Evolutionary conservation across 2,329 filamentous ascomycete genomes (phyloP), one percentile per base, ranked within the genome.

Genomic region (Colletotrichum incanum): DNA sequence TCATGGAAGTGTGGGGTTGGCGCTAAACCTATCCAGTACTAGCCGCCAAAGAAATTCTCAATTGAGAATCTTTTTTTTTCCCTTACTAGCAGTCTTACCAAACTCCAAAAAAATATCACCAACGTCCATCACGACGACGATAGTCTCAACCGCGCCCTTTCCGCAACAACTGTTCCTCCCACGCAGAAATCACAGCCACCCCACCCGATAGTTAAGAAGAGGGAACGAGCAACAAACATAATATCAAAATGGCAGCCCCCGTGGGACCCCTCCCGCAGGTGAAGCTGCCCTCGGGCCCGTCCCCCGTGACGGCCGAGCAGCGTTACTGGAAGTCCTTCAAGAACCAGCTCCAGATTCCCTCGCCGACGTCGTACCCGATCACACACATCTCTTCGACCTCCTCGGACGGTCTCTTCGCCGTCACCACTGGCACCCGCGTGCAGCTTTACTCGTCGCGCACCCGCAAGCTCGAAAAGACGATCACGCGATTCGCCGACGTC

Each of bases 311-410:
- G 7, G 92, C 95, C 41, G 96, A 99, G 85, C 95, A 98, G 84
- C 90, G 92, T 76, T 98, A 98, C 87, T 99, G 97, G 97, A 93
- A 93, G 80, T 93, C 93, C 16, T 99, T 99, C 87, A 95, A 94
- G 84, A 96, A 95, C 76, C 94, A 95, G 76, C 91, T 97, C 70
- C 91, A 96, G 73, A 92, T 98, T 74, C 94, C 96, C 56, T 97
- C 96, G 74, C 95, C 95, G 75, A 94, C 96, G 75, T 94, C 94
- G 80, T 95, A 93, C 81, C 93, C 94, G 56, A 91, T 99, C 78
- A 98, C 95, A 43, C 92, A 97, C 82, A 97, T 99, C 81, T 95
- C 94, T 61, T 80, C 93, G 88, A 73, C 79, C 83, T 34, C 83
- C 84, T 86, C 84, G 77, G 89, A 88, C 81, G 92, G 95, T 80